phyloP scores from a whole-genome alignment of 2,329 filamentous ascomycete species.

The Paraphaeosphaeria minitans region DNA sequence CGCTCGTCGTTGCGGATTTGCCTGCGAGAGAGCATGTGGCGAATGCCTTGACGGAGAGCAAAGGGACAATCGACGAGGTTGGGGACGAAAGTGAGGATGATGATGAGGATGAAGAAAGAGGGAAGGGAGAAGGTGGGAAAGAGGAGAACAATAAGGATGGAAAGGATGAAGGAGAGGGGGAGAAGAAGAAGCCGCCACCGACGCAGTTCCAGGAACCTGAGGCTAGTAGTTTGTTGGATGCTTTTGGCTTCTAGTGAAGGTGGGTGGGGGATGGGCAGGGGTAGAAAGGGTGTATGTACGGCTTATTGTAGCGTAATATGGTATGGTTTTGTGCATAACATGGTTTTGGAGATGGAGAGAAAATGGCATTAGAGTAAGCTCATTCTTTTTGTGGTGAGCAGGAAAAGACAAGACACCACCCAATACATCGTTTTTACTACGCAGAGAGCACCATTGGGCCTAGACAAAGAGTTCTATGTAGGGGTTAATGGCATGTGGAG shows the following conservation, averaged over 20 bases:
- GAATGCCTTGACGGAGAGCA: conserved; percentile 23
- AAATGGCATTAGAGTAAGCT: no score
- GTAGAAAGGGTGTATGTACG: not conserved
- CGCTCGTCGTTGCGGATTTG: conserved; percentile 78
- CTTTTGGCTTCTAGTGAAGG: conserved; percentile 76
- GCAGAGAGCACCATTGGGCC: no score
- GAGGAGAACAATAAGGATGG: conserved; percentile 50
- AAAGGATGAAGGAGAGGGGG: conserved; percentile 43
- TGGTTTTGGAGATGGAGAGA: not conserved
- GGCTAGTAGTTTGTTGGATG: conserved; percentile 83
- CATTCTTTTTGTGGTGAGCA: no score
- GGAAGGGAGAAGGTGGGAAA: not conserved
- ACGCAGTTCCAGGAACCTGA: conserved; percentile 94
- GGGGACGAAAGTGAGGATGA: conserved; percentile 20
- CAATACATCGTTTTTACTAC: no score
- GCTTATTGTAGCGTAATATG: not conserved
- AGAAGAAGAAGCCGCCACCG: conserved; percentile 63
- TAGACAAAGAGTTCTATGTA: no score
- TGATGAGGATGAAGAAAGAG: not conserved
- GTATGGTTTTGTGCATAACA: not conserved
- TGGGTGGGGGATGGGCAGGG: not conserved
- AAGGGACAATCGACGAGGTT: conserved; percentile 28
- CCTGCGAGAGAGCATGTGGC: conserved; percentile 48
- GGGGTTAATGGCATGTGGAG: no score
- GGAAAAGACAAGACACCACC: no score